phyloP scores from a whole-genome alignment of 202 grass and related monocot genomes.

The Musa balbisiana region DNA sequence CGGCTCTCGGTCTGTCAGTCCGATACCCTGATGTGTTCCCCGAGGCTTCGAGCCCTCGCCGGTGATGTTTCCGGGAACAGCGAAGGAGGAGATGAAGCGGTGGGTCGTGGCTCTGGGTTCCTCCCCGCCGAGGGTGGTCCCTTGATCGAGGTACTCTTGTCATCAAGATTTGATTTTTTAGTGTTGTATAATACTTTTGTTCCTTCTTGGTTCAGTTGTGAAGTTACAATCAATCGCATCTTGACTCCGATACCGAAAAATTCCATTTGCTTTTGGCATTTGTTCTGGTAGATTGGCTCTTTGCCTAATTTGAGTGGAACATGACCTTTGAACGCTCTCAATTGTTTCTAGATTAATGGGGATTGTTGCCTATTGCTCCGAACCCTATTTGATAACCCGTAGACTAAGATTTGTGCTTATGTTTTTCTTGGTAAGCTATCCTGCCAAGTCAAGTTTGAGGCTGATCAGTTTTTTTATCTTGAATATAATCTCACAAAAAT shows the following conservation, averaged over 20 bases:
- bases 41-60: constrained; percentile 7
- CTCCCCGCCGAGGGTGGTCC: neutral
- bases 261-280: neutral
- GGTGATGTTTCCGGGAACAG: neutral
- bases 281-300: too few relatives aligned
- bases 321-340: neutral
- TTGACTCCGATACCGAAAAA: neutral
- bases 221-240: neutral
- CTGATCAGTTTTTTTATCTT: neutral
- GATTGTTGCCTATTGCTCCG: too few relatives aligned
- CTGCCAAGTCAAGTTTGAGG: neutral
- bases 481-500: neutral
- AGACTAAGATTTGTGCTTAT: neutral
- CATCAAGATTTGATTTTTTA: constrained; percentile 5
- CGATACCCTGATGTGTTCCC: neutral
- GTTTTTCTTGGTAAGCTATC: neutral
- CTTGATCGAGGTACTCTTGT: neutral
- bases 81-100: constrained; percentile 2
- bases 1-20: neutral
- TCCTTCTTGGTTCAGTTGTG: neutral
- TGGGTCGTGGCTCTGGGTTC: neutral
- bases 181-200: neutral
- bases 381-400: neutral
- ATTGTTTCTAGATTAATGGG: neutral
- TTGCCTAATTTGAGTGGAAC: neutral